Conservation (phyloP, 441 rosid genomes). For the Gossypium schwendimanii region DNA sequence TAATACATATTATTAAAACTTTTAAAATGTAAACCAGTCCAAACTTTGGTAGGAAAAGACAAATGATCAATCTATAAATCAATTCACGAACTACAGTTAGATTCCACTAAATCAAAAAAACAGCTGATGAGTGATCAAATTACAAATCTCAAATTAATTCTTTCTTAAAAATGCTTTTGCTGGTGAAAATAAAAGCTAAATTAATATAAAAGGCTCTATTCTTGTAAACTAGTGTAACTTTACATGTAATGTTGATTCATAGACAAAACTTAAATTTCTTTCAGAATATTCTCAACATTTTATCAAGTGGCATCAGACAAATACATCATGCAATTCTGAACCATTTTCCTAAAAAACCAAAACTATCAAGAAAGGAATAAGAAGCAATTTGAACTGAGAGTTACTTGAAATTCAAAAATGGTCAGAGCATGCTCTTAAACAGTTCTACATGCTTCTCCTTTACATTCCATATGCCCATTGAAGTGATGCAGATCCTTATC, state of each 20-base stretch:
- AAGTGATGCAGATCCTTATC: background rate
- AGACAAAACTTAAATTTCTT: background rate
- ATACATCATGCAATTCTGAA: background rate
- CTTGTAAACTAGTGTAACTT: background rate
- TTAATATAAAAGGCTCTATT: background rate
- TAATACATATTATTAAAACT: conserved; percentile 18
- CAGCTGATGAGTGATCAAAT: background rate
- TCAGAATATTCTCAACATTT: background rate
- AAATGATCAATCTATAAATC: background rate
- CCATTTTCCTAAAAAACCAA: background rate
- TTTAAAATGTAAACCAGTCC: background rate
- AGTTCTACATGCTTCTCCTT: background rate
- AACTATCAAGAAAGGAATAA: conserved; percentile 1
- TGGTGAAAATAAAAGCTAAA: background rate
- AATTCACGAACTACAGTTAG: background rate
- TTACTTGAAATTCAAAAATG: background rate
- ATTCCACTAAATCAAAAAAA: background rate
- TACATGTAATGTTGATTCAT: background rate
- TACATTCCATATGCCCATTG: background rate
- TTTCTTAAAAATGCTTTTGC: background rate
- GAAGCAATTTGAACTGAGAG: background rate
- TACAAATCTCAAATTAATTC: background rate
- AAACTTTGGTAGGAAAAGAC: conserved; percentile 3
- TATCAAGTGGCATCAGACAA: background rate
- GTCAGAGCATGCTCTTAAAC: background rate